Conservation (phyloP, 345 rosid species). For the Atalantia buxifolia region DNA sequence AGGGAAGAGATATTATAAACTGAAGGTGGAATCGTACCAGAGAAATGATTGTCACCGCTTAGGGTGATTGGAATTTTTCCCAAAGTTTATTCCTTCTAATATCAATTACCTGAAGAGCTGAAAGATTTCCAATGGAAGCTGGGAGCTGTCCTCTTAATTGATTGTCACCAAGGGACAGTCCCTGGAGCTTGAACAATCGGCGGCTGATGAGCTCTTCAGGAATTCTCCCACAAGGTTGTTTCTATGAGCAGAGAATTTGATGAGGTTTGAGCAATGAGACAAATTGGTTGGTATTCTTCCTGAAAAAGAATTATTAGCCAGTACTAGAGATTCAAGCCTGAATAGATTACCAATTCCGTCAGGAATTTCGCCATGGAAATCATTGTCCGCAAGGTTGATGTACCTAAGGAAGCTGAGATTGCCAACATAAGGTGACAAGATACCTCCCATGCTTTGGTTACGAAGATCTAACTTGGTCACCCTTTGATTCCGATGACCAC, state of each 20-base stretch:
- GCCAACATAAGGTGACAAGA: too few relatives aligned
- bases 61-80: neutral
- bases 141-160: too few relatives aligned
- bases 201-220: neutral
- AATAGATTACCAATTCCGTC: constrained; percentile 3
- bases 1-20: constrained; percentile 17
- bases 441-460: neutral
- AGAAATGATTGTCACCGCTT: fast-evolving
- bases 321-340: neutral
- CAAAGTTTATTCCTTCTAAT: fast-evolving
- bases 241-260: fast-evolving
- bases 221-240: constrained; percentile 11
- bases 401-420: too few relatives aligned
- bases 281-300: constrained; percentile 18
- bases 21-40: constrained; percentile 17
- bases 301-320: neutral
- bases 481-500: constrained; percentile 14
- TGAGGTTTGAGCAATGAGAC: constrained; percentile 12
- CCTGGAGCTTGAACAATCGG: neutral
- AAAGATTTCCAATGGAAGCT: too few relatives aligned
- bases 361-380: constrained; percentile 6
- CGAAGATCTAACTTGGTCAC: neutral
- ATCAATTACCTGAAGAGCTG: too few relatives aligned
- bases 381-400: neutral
- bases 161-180: fast-evolving